phyloP scores from a whole-genome alignment of 2,329 filamentous ascomycete species.

The Eutypa lata region DNA sequence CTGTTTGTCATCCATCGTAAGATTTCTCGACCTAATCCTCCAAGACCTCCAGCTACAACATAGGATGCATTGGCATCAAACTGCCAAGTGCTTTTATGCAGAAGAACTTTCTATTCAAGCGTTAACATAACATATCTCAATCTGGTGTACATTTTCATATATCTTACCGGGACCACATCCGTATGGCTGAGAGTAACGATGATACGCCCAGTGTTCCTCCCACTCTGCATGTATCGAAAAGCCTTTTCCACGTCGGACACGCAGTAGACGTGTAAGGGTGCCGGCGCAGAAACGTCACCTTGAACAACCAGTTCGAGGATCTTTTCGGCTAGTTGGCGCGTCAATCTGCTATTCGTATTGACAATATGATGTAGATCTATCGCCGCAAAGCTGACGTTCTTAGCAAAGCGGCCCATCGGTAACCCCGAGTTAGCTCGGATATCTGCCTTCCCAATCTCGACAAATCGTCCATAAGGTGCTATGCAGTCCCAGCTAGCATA shows the following conservation, averaged over 20 bases:
- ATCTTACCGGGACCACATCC: no score
- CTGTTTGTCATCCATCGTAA: neutral
- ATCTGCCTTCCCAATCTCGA: conserved; percentile 40
- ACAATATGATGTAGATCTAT: neutral
- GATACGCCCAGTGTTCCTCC: neutral
- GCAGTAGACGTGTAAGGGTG: neutral
- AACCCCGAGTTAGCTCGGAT: neutral
- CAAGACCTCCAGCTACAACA: neutral
- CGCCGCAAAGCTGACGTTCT: neutral
- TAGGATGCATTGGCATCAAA: neutral
- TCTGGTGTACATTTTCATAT: neutral
- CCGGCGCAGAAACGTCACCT: neutral
- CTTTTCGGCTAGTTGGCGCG: neutral
- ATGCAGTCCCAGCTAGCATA: conserved; percentile 38
- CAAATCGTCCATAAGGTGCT: conserved; percentile 36
- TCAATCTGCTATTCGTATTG: neutral
- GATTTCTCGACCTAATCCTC: neutral
- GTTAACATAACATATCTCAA: no score
- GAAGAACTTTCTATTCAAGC: neutral
- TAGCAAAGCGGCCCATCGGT: neutral
- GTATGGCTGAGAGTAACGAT: no score
- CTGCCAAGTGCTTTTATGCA: neutral
- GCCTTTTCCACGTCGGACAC: neutral
- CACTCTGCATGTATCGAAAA: neutral
- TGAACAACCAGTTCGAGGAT: neutral